A percentile compares a stretch with the other conserved stretches of the same genome.
phyloP scores from a whole-genome alignment of 192 early-diverging fungal genomes.

The Backusella liffmaniae region DNA sequence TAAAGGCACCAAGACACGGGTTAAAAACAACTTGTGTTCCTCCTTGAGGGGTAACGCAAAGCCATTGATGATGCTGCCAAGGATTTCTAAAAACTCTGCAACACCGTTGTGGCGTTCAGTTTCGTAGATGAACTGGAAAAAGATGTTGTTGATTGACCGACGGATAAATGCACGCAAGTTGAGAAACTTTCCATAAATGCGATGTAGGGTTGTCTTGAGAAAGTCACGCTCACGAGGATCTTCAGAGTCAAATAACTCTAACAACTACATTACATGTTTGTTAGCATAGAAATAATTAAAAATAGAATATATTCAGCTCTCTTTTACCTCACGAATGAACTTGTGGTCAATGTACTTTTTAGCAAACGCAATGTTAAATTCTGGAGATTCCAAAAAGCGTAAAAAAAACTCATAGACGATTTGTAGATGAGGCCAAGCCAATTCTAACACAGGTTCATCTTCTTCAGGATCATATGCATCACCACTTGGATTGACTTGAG shows the following conservation, averaged over 20 bases:
- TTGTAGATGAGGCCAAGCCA: constrained; percentile 89
- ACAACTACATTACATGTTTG: constrained; percentile 49
- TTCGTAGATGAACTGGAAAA: constrained; percentile 91
- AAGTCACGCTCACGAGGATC: constrained; percentile 92
- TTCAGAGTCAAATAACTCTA: constrained; percentile 90
- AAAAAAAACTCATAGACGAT: constrained; percentile 92
- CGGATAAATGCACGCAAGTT: constrained; percentile 89
- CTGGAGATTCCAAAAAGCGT: constrained; percentile 87
- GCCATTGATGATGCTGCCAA: constrained; percentile 94
- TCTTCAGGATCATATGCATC: constrained; percentile 94
- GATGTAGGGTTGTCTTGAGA: constrained; percentile 87
- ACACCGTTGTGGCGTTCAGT: constrained; percentile 89
- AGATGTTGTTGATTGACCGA: constrained; percentile 89
- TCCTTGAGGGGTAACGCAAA: constrained; percentile 94
- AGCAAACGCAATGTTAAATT: constrained; percentile 88
- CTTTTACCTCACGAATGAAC: constrained; percentile 56
- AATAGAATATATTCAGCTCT: constrained; percentile 37
- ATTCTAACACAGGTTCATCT: constrained; percentile 89
- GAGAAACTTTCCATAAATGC: constrained; percentile 93
- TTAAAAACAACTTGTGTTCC: constrained; percentile 88
- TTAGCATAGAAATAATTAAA: not conserved
- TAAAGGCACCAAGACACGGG: constrained; percentile 81
- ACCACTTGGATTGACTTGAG: constrained; percentile 83
- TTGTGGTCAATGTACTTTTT: constrained; percentile 89
- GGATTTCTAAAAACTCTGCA: constrained; percentile 88